Evolutionary conservation across 2,329 filamentous ascomycete genomes (phyloP), one percentile per base, ranked within the genome.

Genomic region (Cercospora nicotianae): DNA sequence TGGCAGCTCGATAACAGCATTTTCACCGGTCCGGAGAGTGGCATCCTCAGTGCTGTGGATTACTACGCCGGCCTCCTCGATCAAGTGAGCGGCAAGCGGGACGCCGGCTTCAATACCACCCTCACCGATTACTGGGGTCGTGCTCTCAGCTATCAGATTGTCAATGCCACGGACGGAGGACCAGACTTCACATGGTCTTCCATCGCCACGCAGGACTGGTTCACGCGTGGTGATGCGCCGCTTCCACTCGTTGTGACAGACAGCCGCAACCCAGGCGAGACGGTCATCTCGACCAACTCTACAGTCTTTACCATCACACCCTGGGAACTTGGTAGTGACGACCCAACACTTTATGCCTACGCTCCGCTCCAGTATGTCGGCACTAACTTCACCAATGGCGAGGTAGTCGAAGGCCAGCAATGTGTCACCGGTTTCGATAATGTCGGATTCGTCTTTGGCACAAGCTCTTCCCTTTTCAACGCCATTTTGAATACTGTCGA

Each of bases 61-160:
- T 94, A 94, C 78, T 94, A 87, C 75, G 79, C 79, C 3, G 82
- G 88, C 30, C 79, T 94, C 16, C 75, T 81, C 5, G 79, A 86
- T 10, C 82, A 86, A 13, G 90, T 93, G 0, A 72, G 82, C 0
- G 81, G 77, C 3, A 95, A 94, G 80, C 74, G 76, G 1, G 78
- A 89, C 67, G 90, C 89, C 16, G 87, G 88, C 0, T 94, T 85
- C 75, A 82, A 89, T 57, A 87, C 86, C 3, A 91, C 91, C 8
- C 84, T 97, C 66, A 97, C 94, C 0, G 94, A 97, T 81, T 93
- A 93, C 79, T 76, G 93, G 83, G 92, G 91, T 30, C 90, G 93
- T 67, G 91, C 91, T 58, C 84, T 97, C n/a, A 90, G 90, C 1
- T 96, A 91, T 80, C 93, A 97, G 80, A 86, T 97, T 59, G 86